Evolutionary conservation across 495 filamentous ascomycete genomes (phyloP).

Genomic region (Friedmanniomyces simplex): DNA sequence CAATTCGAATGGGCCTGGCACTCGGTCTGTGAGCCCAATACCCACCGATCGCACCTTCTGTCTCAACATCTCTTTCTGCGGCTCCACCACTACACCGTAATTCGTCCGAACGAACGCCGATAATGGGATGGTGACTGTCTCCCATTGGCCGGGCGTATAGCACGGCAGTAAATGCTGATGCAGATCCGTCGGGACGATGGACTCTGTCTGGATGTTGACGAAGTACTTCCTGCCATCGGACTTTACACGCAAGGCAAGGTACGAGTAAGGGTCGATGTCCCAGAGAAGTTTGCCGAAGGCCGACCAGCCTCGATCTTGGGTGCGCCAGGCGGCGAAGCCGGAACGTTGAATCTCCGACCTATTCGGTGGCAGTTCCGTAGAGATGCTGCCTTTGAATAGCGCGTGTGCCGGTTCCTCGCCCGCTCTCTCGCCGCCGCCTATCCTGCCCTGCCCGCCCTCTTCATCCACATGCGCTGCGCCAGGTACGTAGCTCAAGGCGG

Average conservation of each 20-base stretch:
- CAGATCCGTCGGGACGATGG: constrained; percentile 80
- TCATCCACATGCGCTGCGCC: constrained; percentile 14
- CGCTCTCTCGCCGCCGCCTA: constrained; percentile 17
- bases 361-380: constrained; percentile 68
- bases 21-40: constrained; percentile 76
- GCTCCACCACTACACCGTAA: constrained; percentile 78
- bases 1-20: constrained; percentile 78
- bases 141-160: constrained; percentile 74
- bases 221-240: constrained; percentile 88
- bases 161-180: constrained; percentile 90
- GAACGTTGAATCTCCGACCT: constrained; percentile 56
- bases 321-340: constrained; percentile 88
- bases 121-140: constrained; percentile 81
- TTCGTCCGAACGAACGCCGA: constrained; percentile 92
- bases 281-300: constrained; percentile 74
- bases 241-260: constrained; percentile 80
- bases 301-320: constrained; percentile 35
- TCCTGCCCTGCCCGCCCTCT: constrained; percentile 26
- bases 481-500: constrained; percentile 57
- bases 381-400: constrained; percentile 80
- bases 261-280: constrained; percentile 82
- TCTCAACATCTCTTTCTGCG: constrained; percentile 74
- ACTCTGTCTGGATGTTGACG: constrained; percentile 91
- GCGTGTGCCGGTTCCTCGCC: constrained; percentile 46
- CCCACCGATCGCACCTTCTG: constrained; percentile 78